These are phyloP conservation scores for Cytospora chrysosperma DNA, from an alignment of 2,329 filamentous ascomycete species.

Conservation along the genomic window DNA sequence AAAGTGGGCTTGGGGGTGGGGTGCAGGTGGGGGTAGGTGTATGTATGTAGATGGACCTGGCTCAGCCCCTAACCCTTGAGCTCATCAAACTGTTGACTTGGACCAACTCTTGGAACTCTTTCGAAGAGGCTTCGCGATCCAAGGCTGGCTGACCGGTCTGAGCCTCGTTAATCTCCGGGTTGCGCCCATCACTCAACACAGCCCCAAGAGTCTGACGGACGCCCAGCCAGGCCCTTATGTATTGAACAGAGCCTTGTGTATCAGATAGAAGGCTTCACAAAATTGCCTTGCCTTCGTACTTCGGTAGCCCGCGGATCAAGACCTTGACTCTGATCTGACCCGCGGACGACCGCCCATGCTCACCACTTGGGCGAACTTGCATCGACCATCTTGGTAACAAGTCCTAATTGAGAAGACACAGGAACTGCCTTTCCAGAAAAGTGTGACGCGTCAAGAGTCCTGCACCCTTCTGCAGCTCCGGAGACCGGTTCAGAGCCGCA, in stretches of 20 bases:
- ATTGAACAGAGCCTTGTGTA: background rate
- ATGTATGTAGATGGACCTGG: background rate
- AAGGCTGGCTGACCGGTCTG: background rate
- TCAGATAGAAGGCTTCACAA: background rate
- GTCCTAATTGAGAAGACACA: too few relatives aligned
- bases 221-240: background rate
- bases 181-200: background rate
- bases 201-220: background rate
- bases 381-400: too few relatives aligned
- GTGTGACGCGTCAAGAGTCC: background rate
- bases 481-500: background rate
- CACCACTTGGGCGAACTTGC: background rate
- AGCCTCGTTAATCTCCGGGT: background rate
- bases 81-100: background rate
- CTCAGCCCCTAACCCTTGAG: background rate
- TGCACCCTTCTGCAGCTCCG: background rate
- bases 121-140: background rate
- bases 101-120: background rate
- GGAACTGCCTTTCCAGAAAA: background rate
- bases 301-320: background rate
- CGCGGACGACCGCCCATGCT: background rate
- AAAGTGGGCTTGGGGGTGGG: too few relatives aligned
- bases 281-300: background rate
- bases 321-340: background rate
- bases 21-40: too few relatives aligned